Evolutionary conservation across 2,329 filamentous ascomycete genomes (phyloP), one percentile per base, ranked within the genome.

Genomic region (Colletotrichum trifolii): DNA sequence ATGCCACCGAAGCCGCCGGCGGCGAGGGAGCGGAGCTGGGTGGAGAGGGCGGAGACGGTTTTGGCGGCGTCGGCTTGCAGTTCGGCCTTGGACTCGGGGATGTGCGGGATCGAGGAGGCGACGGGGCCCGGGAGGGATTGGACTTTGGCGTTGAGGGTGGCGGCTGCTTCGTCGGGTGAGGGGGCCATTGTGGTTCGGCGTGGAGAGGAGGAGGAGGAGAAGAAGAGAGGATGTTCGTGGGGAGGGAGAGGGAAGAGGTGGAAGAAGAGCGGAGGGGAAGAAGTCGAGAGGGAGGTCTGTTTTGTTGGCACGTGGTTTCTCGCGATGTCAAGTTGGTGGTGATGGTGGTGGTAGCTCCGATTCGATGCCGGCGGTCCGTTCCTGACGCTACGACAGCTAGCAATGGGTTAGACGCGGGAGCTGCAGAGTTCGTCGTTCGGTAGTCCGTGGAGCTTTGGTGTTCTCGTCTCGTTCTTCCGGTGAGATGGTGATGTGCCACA

Each of bases 1-100:
- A 99, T 79, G 72, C 96, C 96, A 71, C 96, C 96, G 66, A 97
- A 96, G 68, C 94, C 96, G 72, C 96, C 96, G 8, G 95, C 95
- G 8, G 86, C 90, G 55, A 99, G 87, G 46, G 95, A 96, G 66
- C 95, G 91, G 68, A 97, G 78, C 76, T 88, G 86, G 17, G 85
- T 76, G 12, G 79, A 72, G 56, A 78, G 73, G 13, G 76, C 70
- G 39, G 73, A 77, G 13, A 76, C 75, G 6, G 76, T 79, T 4
- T 76, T 79, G 61, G 77, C 75, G 17, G 79, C 77, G 42, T 82
- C 76, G 43, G 73, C 74, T 70, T 82, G 79, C 65, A 83, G 72
- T 72, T 82, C 81, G 15, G 78, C 76, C 69, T 78, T 78, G 64
- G 75, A 75, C 70, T 83, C 79, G 60, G 82, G 72, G 49, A 82